These are phyloP conservation scores for Ceriops decandra DNA, from an alignment of 345 rosid species.

Conservation along the genomic window DNA sequence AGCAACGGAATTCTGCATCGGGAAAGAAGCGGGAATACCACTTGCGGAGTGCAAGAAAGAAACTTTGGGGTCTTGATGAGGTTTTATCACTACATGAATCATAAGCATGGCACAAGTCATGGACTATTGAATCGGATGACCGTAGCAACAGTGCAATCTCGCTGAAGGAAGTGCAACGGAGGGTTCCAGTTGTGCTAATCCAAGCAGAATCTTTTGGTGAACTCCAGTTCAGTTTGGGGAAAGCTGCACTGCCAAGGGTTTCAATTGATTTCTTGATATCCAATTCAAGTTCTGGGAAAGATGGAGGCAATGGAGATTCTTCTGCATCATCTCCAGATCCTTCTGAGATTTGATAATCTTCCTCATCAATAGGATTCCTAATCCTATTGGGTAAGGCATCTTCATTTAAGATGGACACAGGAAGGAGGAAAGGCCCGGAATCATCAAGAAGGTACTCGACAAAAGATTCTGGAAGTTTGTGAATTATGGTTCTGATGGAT, in stretches of 20 bases:
- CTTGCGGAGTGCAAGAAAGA: slow-evolving; percentile 76
- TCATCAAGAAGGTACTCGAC: slow-evolving; percentile 68
- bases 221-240: slow-evolving; percentile 90
- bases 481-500: slow-evolving; percentile 65
- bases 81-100: slow-evolving; percentile 57
- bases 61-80: slow-evolving; percentile 49
- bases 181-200: slow-evolving; percentile 68
- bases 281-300: slow-evolving; percentile 67
- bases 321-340: slow-evolving; percentile 71
- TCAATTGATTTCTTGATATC: slow-evolving; percentile 58
- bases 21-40: slow-evolving; percentile 65
- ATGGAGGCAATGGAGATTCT: slow-evolving; percentile 35
- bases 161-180: slow-evolving; percentile 59
- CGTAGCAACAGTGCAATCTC: slow-evolving; percentile 63
- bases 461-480: slow-evolving; percentile 71
- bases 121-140: slow-evolving; percentile 69
- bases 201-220: slow-evolving; percentile 90
- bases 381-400: slow-evolving; percentile 78
- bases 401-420: slow-evolving; percentile 50
- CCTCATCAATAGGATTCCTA: slow-evolving; percentile 59
- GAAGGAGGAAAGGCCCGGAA: slow-evolving; percentile 70
- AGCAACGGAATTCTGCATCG: slow-evolving; percentile 83
- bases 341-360: slow-evolving; percentile 57
- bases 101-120: slow-evolving; percentile 73
- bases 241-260: slow-evolving; percentile 59